Evolutionary conservation across 805 yeast genomes (phyloP).

Genomic region (Scheffersomyces stipitis): DNA sequence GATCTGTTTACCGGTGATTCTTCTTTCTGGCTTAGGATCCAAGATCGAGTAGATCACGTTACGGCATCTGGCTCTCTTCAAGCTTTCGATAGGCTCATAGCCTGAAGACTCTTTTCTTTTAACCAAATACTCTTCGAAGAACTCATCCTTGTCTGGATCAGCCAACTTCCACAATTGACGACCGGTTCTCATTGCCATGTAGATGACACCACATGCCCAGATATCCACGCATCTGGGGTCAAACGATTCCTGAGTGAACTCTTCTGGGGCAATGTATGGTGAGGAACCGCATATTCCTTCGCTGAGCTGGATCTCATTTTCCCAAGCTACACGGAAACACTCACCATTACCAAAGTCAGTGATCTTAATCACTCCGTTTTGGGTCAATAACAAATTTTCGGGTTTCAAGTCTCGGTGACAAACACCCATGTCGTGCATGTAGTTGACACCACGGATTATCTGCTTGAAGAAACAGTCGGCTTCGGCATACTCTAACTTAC

Average conservation of each 20-base stretch:
- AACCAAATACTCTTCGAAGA: slow-evolving; percentile 68
- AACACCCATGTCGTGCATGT: slow-evolving; percentile 89
- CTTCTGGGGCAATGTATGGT: slow-evolving; percentile 92
- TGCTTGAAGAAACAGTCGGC: slow-evolving; percentile 92
- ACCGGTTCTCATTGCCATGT: slow-evolving; percentile 94
- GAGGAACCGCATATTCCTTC: slow-evolving; percentile 83
- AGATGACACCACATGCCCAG: slow-evolving; percentile 93
- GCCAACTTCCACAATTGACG: slow-evolving; percentile 91
- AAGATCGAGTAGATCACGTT: slow-evolving; percentile 90
- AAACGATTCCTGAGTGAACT: slow-evolving; percentile 60
- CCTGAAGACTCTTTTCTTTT: slow-evolving; percentile 83
- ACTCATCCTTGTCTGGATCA: slow-evolving; percentile 70
- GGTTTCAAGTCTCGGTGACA: slow-evolving; percentile 90
- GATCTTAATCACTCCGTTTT: slow-evolving; percentile 71
- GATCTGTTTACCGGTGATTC: slow-evolving; percentile 86
- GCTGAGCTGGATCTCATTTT: slow-evolving; percentile 63
- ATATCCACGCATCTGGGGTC: slow-evolving; percentile 83
- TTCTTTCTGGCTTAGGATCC: slow-evolving; percentile 85
- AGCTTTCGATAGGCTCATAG: slow-evolving; percentile 84
- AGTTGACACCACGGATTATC: slow-evolving; percentile 75
- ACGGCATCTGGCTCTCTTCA: slow-evolving; percentile 85
- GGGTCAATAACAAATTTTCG: slow-evolving; percentile 75
- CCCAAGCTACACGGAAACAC: slow-evolving; percentile 86
- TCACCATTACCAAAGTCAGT: slow-evolving; percentile 89
- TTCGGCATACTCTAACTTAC: slow-evolving; percentile 77